phyloP scores from a whole-genome alignment of 306 rosid species.

The Casuarina equisetifolia region DNA sequence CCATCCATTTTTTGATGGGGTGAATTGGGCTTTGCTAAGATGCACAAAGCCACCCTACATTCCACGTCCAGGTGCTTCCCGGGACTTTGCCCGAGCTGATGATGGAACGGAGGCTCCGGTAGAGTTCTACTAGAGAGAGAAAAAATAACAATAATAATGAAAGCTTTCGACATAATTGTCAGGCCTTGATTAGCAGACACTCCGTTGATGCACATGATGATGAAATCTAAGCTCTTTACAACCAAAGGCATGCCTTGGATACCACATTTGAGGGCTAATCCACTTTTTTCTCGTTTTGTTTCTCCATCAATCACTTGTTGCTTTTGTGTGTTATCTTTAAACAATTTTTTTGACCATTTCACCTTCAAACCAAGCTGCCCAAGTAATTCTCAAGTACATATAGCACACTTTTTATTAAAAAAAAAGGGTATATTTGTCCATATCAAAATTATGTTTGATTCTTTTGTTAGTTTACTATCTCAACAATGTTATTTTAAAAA shows the following conservation, averaged over 20 bases:
- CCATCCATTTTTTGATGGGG: constrained; percentile 64
- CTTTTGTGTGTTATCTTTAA: not conserved
- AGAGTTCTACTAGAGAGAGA: constrained; percentile 37
- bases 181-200: not conserved
- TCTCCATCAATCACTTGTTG: not conserved
- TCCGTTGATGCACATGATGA: not conserved
- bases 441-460: too few relatives aligned
- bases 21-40: constrained; percentile 74
- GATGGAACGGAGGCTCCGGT: constrained; percentile 18
- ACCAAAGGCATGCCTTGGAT: constrained; percentile 1
- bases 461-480: too few relatives aligned
- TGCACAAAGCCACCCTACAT: constrained; percentile 61
- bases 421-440: too few relatives aligned
- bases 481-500: too few relatives aligned
- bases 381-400: not conserved
- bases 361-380: not conserved
- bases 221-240: not conserved
- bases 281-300: constrained; percentile 2
- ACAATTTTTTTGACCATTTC: not conserved
- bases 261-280: not conserved
- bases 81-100: constrained; percentile 15
- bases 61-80: constrained; percentile 38
- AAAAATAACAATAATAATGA: not conserved
- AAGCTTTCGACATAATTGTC: not conserved
- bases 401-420: not conserved